Conservation (phyloP, 129 eudicot species). For the Flaveria robusta region DNA sequence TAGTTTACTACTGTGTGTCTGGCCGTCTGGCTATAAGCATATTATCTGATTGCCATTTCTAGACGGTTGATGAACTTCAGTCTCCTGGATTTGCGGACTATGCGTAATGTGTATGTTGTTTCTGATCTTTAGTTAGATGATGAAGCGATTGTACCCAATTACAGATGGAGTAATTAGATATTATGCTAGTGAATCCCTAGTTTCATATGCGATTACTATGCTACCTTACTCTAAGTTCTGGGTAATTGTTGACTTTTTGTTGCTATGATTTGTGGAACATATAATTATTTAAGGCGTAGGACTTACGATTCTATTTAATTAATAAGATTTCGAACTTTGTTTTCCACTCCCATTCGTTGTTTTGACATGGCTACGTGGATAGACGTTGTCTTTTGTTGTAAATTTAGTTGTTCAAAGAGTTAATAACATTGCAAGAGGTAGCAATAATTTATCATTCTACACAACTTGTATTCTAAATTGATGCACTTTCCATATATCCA, state of each 20-base stretch:
- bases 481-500: conserved; percentile 2
- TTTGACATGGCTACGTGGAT: background rate
- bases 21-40: background rate
- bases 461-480: background rate
- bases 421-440: background rate
- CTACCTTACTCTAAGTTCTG: background rate
- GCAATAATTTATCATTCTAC: background rate
- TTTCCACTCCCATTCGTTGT: background rate
- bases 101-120: conserved; percentile 6
- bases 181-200: background rate
- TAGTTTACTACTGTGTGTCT: background rate
- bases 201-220: background rate
- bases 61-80: conserved; percentile 9
- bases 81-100: conserved; percentile 11
- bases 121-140: conserved; percentile 12
- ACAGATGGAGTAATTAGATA: background rate
- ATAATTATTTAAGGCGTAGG: background rate
- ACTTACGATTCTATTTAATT: background rate
- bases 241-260: background rate
- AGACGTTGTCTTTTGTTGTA: conserved; percentile 5
- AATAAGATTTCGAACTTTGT: background rate
- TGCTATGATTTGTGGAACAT: conserved; percentile 1
- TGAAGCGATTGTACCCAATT: background rate
- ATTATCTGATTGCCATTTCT: conserved; percentile 22
- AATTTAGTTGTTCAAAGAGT: conserved; percentile 9